Evolutionary conservation across 2,329 filamentous ascomycete species (phyloP), one percentile per base, ranked within the genome.

Genomic region (Fonsecaea pugnacius): DNA sequence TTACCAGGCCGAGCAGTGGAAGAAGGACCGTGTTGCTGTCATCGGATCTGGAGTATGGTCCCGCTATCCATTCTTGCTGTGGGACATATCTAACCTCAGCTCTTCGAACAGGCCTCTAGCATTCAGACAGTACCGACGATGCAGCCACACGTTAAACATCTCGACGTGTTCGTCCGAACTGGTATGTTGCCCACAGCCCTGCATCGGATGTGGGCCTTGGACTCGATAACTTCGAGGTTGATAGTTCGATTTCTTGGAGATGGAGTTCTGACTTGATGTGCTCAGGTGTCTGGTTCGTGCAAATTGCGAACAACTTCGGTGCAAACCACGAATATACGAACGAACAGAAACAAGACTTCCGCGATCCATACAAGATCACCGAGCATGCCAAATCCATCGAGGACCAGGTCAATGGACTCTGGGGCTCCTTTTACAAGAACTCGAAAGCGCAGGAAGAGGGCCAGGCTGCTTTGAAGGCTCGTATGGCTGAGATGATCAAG

Each of bases 401-500:
- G 65, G 74, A 76, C 58, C 76, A 81, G 64, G 72, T 84, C 38
- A 84, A 83, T 65, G 78, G 77, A 1, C 58, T 81, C 0, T 84
- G 80, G 80, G 76, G 75, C 8, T 61, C 72, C 1, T 83, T 84
- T 66, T 83, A 82, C 68, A 72, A 73, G 1, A 77, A 73, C 4
- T 77, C 76, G 4, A 73, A 78, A 61, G 71, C 60, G 7, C 83
- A 84, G 64, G 75, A 75, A 12, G 66, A 65, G 16, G 75, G 72
- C 0, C 76, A 79, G 63, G 69, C 77, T 50, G 48, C 76, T 4
- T 80, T 82, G 62, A 70, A 70, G 27, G 70, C 73, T 3, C 75
- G 80, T 14, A 84, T 84, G 82, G 75, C 74, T 12, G 80, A 84
- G 64, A 78, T 77, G 58, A 82, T 85, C 70, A 83, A 82, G 65